Conservation (phyloP, 2,329 filamentous ascomycete species). For the Alternaria gansuensis region DNA sequence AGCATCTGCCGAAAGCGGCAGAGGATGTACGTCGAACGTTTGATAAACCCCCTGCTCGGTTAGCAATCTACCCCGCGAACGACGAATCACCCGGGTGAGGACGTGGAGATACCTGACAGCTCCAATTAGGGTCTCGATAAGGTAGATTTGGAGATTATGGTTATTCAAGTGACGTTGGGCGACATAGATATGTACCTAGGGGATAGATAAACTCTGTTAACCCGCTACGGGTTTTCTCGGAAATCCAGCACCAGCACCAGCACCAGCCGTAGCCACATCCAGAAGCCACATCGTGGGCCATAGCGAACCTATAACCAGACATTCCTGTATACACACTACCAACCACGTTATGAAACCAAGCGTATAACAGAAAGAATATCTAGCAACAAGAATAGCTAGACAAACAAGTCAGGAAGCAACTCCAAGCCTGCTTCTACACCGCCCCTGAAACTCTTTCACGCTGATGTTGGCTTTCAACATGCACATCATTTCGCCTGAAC, state of each 20-base stretch:
- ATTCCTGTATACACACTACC: background rate
- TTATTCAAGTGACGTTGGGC: too few species aligned
- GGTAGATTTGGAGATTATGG: conserved; percentile 13
- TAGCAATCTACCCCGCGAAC: conserved; percentile 19
- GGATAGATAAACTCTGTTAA: background rate
- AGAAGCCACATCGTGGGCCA: background rate
- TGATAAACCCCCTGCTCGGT: conserved; percentile 18
- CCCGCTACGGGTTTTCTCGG: background rate
- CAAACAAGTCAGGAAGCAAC: background rate
- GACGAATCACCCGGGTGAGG: conserved; percentile 4
- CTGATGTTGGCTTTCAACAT: too few species aligned
- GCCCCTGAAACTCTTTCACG: too few species aligned
- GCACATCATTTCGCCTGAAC: too few species aligned
- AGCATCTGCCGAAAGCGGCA: conserved; percentile 15
- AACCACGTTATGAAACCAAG: background rate
- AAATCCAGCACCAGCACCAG: background rate
- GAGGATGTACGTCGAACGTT: conserved; percentile 2
- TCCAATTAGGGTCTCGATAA: conserved; percentile 19
- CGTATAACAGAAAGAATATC: background rate
- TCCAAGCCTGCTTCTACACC: too few species aligned
- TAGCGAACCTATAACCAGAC: background rate
- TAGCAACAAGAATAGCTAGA: background rate
- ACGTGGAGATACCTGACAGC: conserved; percentile 6
- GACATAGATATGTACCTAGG: background rate
- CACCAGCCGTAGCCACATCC: background rate